Evolutionary conservation across 108 stramenopile genomes (phyloP), one percentile per base, ranked within the genome.

Genomic region (Cyclotella distinguenda): DNA sequence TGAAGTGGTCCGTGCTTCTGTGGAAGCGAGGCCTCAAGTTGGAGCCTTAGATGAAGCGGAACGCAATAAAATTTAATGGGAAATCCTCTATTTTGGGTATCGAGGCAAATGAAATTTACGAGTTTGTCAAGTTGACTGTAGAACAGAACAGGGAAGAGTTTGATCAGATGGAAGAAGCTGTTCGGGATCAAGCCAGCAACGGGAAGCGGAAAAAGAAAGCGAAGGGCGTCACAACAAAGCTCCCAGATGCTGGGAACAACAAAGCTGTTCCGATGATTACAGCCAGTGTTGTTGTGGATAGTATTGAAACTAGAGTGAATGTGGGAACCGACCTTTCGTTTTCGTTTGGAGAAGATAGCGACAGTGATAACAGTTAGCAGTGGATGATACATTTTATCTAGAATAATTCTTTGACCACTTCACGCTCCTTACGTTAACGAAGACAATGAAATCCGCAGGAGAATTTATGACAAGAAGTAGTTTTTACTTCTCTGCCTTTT

Each of bases 51-150:
- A 89, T 94, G 89, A 94, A 84, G 51, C 76, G 58, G 27, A 94
- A 94, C 64, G 89, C 93, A 5, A 64, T 84, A 53, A 91, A 89
- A 64, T 94, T 94, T 76, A 94, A 94, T 46, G 86, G 86, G 12
- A 72, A 66, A 40, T 75, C 45, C 6, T 55, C 56, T 33, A 43
- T 56, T 19, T 78, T 94, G 36, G 85, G 85, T 9, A 73, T 63
- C 13, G 88, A 94, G 60, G 93, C 86, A 19, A 64, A 43, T 16
- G 79, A 80, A 36, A 94, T 94, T 21, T 86, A 78, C 39, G 82
- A 91, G 28, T 60, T 81, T 39, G 93, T 88, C 3, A 81, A 85
- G 34, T 65, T 48, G 3, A 77, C 77, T 30, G 64, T 89, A 10
- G 87, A 86, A 11, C 66, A 79, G 45, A 80, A 83, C 42, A 68